Evolutionary conservation across 1,284 basidiomycete genomes (phyloP), one percentile per base, ranked within the genome.

Genomic region (Microbotryum scabiosae): DNA sequence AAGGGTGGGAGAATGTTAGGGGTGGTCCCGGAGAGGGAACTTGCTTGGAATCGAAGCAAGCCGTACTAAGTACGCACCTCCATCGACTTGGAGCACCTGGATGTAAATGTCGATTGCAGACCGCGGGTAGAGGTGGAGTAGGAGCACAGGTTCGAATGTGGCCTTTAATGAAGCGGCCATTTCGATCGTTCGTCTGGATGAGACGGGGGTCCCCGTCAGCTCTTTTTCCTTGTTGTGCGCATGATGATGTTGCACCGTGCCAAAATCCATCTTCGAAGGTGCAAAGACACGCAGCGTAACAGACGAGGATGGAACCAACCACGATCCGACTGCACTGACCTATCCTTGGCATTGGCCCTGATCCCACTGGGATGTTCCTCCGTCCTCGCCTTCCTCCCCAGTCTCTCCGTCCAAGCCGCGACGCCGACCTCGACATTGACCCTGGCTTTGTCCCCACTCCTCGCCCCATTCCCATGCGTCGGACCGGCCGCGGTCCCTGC

Each of bases 101-200:
- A 98, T 81, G 75, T 87, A 88, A 63, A 98, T 86, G 75, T 96
- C 88, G 74, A 98, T 94, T 74, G 93, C 85, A 32, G 88, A 88
- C 56, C 94, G 85, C 8, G 94, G 94, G 76, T 94, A 97, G 53
- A 97, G 81, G 66, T 83, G 83, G 2, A 87, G 87, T 73, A 93
- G 88, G 46, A 98, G 83, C 56, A 96, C 90, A 48, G 93, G 90
- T 73, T 97, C 92, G 71, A 98, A 97, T 0, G 94, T 97, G 45
- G 89, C 86, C 76, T 90, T 87, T 67, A 98, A 85, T 16, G 86
- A 84, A 2, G 88, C 81, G 2, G 86, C 88, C 63, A 97, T 81
- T 75, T 98, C 94, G 61, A 90, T 79, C 60, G 90, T 82, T 21
- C 92, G 89, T 75, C 94, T 97, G 71, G 30, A 32, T 9, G 43